These are phyloP conservation scores for Fusarium concolor DNA, from an alignment of 2,329 filamentous ascomycete genomes.

Conservation along the genomic window DNA sequence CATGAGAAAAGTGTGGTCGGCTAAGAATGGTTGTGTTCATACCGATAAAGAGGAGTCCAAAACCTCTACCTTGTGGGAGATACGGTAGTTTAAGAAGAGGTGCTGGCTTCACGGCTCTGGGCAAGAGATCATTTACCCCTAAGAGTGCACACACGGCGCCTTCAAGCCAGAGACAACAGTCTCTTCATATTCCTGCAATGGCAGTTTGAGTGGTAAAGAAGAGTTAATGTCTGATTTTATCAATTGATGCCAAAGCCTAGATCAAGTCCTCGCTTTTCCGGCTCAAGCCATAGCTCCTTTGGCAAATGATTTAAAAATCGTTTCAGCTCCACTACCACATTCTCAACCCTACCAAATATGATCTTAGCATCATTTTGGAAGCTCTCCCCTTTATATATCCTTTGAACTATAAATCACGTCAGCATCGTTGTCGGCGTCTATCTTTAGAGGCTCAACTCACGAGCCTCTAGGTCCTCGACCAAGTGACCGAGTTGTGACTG, in stretches of 20 bases:
- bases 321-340: constrained; percentile 16
- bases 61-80: no score
- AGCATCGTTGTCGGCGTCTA: not conserved
- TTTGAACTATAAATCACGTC: constrained; percentile 7
- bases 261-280: not conserved
- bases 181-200: no score
- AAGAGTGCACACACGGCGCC: no score
- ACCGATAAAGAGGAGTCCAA: no score
- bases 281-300: constrained; percentile 34
- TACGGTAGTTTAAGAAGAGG: no score
- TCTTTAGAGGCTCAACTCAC: constrained; percentile 4
- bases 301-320: constrained; percentile 23
- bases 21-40: not conserved
- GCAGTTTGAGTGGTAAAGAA: no score
- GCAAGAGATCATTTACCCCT: no score
- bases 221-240: no score
- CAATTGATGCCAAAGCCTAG: no score
- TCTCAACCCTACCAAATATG: constrained; percentile 11
- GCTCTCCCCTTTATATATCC: not conserved
- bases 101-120: no score
- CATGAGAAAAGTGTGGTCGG: not conserved
- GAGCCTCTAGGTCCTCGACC: constrained; percentile 14
- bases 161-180: no score
- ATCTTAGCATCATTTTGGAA: constrained; percentile 8
- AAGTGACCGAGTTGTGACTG: constrained; percentile 20